Percentiles rank a stretch among this genome's conserved stretches.
Evolutionary conservation across 163 green algal species (phyloP).

Genomic region (Chlorella variabilis): DNA sequence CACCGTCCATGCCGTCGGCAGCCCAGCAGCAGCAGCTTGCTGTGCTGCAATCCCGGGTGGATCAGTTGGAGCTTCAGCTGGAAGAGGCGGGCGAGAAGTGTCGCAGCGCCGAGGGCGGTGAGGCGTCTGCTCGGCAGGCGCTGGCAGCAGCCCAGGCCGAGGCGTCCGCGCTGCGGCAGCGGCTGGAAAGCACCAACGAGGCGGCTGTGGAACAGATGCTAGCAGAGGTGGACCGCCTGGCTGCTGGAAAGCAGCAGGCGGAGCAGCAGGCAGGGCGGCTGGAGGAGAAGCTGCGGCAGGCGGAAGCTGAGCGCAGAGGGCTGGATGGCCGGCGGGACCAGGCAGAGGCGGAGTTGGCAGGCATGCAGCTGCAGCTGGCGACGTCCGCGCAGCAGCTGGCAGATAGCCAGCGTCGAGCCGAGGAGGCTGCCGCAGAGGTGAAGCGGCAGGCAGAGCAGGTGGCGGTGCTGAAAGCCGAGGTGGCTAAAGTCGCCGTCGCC

Average conservation of each 20-base stretch:
- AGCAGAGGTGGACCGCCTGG: constrained; percentile 26
- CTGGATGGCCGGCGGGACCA: background rate
- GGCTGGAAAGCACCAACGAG: constrained; percentile 15
- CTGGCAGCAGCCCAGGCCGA: background rate
- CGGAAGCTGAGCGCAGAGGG: background rate
- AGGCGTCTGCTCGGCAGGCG: background rate
- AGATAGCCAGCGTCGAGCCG: background rate
- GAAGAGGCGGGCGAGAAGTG: background rate
- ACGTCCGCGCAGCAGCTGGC: background rate
- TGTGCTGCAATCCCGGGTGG: background rate
- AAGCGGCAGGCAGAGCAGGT: background rate
- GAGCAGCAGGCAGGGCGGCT: constrained; percentile 11
- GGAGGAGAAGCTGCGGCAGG: background rate
- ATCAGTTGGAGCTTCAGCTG: background rate
- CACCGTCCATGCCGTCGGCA: background rate
- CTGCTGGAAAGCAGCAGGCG: constrained; percentile 16
- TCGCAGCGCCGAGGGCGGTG: background rate
- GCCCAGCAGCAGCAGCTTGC: background rate
- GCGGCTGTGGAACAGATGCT: constrained; percentile 36
- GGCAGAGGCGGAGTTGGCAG: background rate
- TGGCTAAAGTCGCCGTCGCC: background rate
- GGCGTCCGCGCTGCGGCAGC: constrained; percentile 1
- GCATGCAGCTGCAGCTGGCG: background rate
- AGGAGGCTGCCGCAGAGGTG: background rate
- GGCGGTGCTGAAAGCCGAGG: background rate